Evolutionary conservation across 208 protist species (phyloP).

Genomic region (Lotmaria passim): DNA sequence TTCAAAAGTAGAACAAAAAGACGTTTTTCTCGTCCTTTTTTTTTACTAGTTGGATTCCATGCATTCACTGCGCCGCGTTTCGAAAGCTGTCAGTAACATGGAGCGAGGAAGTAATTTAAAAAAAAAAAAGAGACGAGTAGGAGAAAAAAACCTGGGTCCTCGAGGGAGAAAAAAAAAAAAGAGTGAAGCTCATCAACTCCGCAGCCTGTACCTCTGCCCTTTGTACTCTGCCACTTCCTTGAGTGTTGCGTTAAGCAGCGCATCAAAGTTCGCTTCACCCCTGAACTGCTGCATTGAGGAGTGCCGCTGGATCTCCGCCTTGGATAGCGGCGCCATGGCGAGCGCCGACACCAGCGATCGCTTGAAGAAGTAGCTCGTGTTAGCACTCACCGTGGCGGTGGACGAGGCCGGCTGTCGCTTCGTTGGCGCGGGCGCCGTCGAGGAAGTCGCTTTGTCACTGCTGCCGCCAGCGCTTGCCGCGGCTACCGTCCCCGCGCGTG

Average conservation of each 20-base stretch:
- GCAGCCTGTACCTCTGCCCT: conserved; percentile 66
- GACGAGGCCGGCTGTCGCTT: conserved; percentile 31
- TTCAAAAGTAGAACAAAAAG: too few relatives aligned
- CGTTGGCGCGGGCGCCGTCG: conserved; percentile 34
- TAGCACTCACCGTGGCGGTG: background rate
- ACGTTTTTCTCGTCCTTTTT: too few relatives aligned
- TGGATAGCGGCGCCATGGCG: conserved; percentile 39
- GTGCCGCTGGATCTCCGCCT: conserved; percentile 44
- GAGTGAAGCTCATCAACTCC: conserved; percentile 29
- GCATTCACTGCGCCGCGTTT: too few relatives aligned
- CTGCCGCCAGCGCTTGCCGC: background rate
- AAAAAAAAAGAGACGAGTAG: background rate
- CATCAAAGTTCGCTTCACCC: conserved; percentile 50
- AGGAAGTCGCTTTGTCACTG: conserved; percentile 4
- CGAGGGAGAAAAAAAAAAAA: background rate
- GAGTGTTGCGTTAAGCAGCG: conserved; percentile 57
- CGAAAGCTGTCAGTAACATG: background rate
- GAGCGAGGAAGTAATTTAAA: background rate
- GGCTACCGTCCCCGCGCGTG: conserved; percentile 20
- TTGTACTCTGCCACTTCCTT: conserved; percentile 60
- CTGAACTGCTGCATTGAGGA: conserved; percentile 40
- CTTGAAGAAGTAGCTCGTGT: conserved; percentile 38
- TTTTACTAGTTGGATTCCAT: too few relatives aligned
- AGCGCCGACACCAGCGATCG: conserved; percentile 55
- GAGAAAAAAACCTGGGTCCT: background rate